Percentiles rank a stretch among this genome's conserved stretches.
phyloP scores from a whole-genome alignment of 2,329 filamentous ascomycete genomes.

The Claviceps spartinae region DNA sequence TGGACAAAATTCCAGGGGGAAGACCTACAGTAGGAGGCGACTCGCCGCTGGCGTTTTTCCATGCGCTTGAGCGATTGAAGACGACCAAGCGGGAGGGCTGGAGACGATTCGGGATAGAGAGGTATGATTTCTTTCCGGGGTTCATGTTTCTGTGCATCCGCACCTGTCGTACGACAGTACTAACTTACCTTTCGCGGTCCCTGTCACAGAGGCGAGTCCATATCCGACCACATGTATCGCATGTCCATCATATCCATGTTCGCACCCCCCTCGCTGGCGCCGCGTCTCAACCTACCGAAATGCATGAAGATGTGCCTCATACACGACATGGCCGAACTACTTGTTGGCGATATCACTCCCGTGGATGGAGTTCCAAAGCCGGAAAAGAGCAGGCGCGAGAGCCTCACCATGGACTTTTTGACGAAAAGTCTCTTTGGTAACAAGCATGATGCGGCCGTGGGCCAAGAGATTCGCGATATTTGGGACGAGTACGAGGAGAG shows the following conservation, averaged over 20 bases:
- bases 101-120: constrained; percentile 68
- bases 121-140: constrained; percentile 22
- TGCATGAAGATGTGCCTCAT: constrained; percentile 94
- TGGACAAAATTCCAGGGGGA: constrained; percentile 45
- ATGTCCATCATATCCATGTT: constrained; percentile 96
- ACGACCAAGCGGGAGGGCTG: constrained; percentile 94
- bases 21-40: constrained; percentile 44
- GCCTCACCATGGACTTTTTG: constrained; percentile 85
- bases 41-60: constrained; percentile 84
- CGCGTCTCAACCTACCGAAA: constrained; percentile 59
- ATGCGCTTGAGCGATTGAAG: constrained; percentile 86
- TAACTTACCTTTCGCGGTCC: background rate
- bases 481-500: constrained; percentile 96
- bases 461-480: constrained; percentile 57
- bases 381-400: constrained; percentile 82
- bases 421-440: constrained; percentile 57
- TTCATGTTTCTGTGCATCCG: background rate
- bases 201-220: constrained; percentile 59
- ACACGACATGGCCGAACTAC: constrained; percentile 92
- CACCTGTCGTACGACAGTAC: background rate
- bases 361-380: constrained; percentile 72
- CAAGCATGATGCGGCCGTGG: constrained; percentile 57
- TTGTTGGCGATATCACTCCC: constrained; percentile 95
- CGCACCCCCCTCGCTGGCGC: constrained; percentile 59
- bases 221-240: constrained; percentile 98